Conservation (phyloP, 768 basidiomycete genomes). For the Gymnopilus junonius region DNA sequence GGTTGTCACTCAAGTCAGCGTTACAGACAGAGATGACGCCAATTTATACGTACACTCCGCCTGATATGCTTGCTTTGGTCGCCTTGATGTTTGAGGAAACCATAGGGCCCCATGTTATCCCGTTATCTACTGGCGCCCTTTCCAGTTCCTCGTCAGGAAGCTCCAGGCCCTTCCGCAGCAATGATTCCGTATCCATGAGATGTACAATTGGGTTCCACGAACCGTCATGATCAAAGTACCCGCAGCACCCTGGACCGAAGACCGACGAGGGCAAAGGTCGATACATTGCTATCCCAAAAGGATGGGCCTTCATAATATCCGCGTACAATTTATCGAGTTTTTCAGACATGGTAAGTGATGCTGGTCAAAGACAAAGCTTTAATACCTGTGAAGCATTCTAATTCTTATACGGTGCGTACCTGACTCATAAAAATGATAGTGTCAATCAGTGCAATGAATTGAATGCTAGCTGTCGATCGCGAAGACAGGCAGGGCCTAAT, state of each 20-base stretch:
- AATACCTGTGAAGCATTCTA: too few relatives aligned
- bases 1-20: background rate
- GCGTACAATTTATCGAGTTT: constrained; percentile 21
- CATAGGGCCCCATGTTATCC: constrained; percentile 27
- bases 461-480: too few relatives aligned
- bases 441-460: too few relatives aligned
- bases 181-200: constrained; percentile 11
- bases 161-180: constrained; percentile 17
- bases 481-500: too few relatives aligned
- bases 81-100: constrained; percentile 18
- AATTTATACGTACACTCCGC: constrained; percentile 19
- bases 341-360: background rate
- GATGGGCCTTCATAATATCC: constrained; percentile 24
- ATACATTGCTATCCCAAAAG: constrained; percentile 25
- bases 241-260: constrained; percentile 20
- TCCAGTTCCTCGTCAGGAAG: constrained; percentile 12
- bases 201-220: constrained; percentile 25
- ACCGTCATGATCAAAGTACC: constrained; percentile 26
- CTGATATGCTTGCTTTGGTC: constrained; percentile 15
- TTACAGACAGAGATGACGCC: background rate
- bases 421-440: too few relatives aligned
- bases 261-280: constrained; percentile 13
- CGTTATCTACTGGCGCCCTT: constrained; percentile 22
- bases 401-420: too few relatives aligned
- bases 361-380: background rate